Evolutionary conservation across 228 moss, liverwort and hornwort species (phyloP).

Genomic region (Sphagnum fallax): DNA sequence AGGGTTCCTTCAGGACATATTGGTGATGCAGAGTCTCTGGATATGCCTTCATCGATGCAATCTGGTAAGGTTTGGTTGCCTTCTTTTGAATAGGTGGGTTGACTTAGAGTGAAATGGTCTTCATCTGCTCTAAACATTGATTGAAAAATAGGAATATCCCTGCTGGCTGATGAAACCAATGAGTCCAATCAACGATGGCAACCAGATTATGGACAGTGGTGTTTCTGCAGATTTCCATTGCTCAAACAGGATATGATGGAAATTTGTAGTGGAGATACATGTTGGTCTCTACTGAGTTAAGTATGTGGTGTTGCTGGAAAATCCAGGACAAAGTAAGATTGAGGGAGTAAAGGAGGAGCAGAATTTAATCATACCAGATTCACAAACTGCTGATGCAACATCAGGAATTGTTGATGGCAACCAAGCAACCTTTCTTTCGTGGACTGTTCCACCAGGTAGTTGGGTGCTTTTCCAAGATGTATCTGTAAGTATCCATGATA

Average conservation of each 20-base stretch:
- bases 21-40: conserved; percentile 39
- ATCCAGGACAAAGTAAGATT: no score
- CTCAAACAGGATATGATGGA: no score
- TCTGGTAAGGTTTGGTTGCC: conserved; percentile 17
- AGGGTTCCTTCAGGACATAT: conserved; percentile 18
- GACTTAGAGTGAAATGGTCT: not conserved
- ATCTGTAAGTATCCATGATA: no score
- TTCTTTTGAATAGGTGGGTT: conserved; percentile 11
- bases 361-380: not conserved
- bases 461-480: conserved; percentile 5
- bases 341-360: no score
- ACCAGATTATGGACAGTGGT: no score
- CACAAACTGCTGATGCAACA: conserved; percentile 7
- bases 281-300: no score
- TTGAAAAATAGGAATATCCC: not conserved
- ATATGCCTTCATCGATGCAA: conserved; percentile 30
- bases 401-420: conserved; percentile 16
- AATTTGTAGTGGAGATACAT: no score
- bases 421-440: conserved; percentile 42
- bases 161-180: not conserved
- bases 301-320: no score
- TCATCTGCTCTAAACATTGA: not conserved
- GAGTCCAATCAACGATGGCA: no score
- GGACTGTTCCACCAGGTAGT: conserved; percentile 81
- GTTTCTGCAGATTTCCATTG: no score